A percentile compares a stretch with the other conserved stretches of the same genome.
Evolutionary conservation across 1,284 basidiomycete genomes (phyloP).

Genomic region (Kwoniella shivajii): DNA sequence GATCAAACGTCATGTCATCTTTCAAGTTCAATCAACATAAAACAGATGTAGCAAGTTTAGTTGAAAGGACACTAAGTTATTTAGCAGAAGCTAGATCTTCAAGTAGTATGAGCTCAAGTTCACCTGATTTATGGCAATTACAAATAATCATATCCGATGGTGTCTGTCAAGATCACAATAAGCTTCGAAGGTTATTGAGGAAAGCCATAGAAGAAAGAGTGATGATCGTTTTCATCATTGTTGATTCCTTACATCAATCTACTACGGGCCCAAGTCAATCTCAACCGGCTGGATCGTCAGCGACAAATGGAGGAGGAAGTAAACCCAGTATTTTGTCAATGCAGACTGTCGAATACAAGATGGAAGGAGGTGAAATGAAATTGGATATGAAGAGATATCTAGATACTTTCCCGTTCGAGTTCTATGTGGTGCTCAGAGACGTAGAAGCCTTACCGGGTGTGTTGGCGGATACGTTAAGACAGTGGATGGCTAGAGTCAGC

Average conservation of each 20-base stretch:
- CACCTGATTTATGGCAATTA: constrained; percentile 89
- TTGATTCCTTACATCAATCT: constrained; percentile 72
- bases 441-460: constrained; percentile 93
- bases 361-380: constrained; percentile 82
- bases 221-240: constrained; percentile 95
- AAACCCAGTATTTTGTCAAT: constrained; percentile 73
- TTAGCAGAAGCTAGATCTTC: constrained; percentile 75
- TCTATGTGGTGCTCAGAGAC: constrained; percentile 88
- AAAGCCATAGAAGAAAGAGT: constrained; percentile 87
- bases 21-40: constrained; percentile 90
- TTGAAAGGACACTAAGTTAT: constrained; percentile 79
- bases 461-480: constrained; percentile 84
- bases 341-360: constrained; percentile 87
- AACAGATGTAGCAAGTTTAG: constrained; percentile 82
- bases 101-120: constrained; percentile 61
- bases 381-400: constrained; percentile 86
- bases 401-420: constrained; percentile 98
- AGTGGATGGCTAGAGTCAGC: constrained; percentile 61
- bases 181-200: constrained; percentile 75
- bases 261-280: constrained; percentile 12
- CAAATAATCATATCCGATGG: constrained; percentile 99
- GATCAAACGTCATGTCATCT: constrained; percentile 75
- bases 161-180: constrained; percentile 93
- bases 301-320: not conserved
- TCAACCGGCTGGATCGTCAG: constrained; percentile 8